Base-by-base conservation (phyloP, 305 asterid genomes). In the Solanum hybrid region DNA sequence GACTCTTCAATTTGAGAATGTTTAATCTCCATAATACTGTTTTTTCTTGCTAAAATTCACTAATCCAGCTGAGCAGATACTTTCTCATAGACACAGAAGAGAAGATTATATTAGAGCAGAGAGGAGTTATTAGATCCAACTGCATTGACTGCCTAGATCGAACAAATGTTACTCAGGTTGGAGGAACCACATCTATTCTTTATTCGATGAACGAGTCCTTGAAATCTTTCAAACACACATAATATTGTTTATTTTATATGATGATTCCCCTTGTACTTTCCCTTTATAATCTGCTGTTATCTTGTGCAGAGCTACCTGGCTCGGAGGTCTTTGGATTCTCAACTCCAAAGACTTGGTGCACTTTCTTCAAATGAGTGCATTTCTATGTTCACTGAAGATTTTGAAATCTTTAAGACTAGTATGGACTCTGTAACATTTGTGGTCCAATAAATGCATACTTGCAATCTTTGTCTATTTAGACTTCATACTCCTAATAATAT, bases 131-230 rank as follows among this genome's bases (percentile, higher is more conserved):
- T 87, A 95, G 99, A 92, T 94, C 97, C 51, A 97, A 97, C 93
- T 97, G 99, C 95, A 94, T 97, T 38, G 99, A 97, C 92, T 97
- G 99, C 93, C 98, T 97, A 90, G 99, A 97, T 90, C 94, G 99
- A 87, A 97, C 99, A 90, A 97, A 97, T 93, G 99, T 97, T 89
- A 97, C 99, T 45, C 98, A 97, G 99, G 99, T 97, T 89, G 90
- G 94, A 90, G 85, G 90, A 89, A 90, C 73, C 90, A 72, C 84
- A 51, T 94, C 41, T 79, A 79, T 90, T 89, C 90, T 87, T 84
- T 77, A 57, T 73, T 91, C 75, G 31, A 70, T 91, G 89, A 89
- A 61, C 41, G 89, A 39, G 61, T 90, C 87, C 88, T 91, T 24
- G 39, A 37, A 81, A 89, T 88, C 34, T 20, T 79, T 87, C 76